Base-by-base conservation (phyloP, 257 asterid genomes). In the Anisodus acutangulus region DNA sequence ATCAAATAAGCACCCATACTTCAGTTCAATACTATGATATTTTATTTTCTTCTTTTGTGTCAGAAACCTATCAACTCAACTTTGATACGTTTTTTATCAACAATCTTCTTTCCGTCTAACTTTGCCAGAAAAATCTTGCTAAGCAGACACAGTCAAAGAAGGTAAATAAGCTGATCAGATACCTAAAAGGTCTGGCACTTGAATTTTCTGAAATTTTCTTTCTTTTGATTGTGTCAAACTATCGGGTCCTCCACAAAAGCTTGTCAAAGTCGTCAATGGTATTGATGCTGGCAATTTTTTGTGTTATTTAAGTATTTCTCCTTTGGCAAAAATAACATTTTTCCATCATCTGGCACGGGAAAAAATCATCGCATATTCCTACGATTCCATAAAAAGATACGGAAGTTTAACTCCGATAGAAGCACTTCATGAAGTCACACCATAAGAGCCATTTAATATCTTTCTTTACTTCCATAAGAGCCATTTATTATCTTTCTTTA, bases 391-490 rank as follows among this genome's bases (percentile, higher is more conserved):
- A 4, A 35, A 63, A 63, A 63, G 70, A 63, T 63, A 9, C 17
- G 35, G 5, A 26, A 64, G 41, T 13, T 64, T 10, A 26, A 64
- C 43, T 64, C 71, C 5, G 4, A 64, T 26, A 64, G 43, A 64
- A 64, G 43, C 71, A 26, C 71, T 64, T 64, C 71, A 64, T 64
- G 71, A 64, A 64, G 71, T 64, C 71, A 64, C 43, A 41, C 43
- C 43, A 64, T 64, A 31, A 64, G 37, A 26, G 13, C 71, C 71
- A 55, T 31, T 31, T 31, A 31, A 1, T 31, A 31, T 31, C 35
- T 31, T 31, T 31, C 35, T 31, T 31, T 31, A 31, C 0, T 31
- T 31, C 35, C 35, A 31, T 31, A 31, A 1, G 35, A 31, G 35
- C 35, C 35, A 55, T 55, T 10, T 11, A 5, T 12, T 66, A 31